phyloP scores from a whole-genome alignment of 2,329 filamentous ascomycete species.

The Colletotrichum sp. region DNA sequence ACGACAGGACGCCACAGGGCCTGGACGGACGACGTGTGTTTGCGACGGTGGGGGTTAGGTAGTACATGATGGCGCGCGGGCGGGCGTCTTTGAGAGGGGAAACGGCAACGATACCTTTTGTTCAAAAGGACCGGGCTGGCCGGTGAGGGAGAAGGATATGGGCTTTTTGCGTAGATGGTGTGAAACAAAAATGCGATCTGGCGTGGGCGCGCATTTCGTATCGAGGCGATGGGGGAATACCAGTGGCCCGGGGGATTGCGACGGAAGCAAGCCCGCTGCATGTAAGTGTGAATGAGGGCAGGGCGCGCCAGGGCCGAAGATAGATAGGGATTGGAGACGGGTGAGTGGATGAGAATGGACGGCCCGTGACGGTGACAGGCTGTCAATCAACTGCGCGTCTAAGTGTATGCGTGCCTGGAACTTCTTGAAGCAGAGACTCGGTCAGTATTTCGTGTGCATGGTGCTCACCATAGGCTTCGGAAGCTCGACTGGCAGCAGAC shows the following conservation, averaged over 20 bases:
- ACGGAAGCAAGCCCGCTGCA: slow-evolving; percentile 9
- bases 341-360: not conserved
- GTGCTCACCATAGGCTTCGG: not conserved
- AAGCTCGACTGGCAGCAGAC: not conserved
- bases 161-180: not conserved
- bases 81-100: not conserved
- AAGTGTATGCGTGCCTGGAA: not conserved
- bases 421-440: not conserved
- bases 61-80: not conserved
- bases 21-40: not conserved
- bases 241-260: slow-evolving; percentile 5
- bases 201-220: not conserved
- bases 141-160: not conserved
- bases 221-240: not conserved
- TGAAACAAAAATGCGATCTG: slow-evolving; percentile 5
- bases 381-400: not conserved
- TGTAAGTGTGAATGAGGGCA: not conserved
- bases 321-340: slow-evolving; percentile 8
- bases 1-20: slow-evolving; percentile 8
- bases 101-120: not conserved
- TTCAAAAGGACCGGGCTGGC: not conserved
- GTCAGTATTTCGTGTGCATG: not conserved
- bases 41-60: not conserved
- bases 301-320: not conserved
- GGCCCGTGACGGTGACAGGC: slow-evolving; percentile 4